A percentile compares a stretch with the other conserved stretches of the same genome.
These are phyloP conservation scores for Aeschynomene evenia DNA, from an alignment of 306 rosid species.

Conservation along the genomic window DNA sequence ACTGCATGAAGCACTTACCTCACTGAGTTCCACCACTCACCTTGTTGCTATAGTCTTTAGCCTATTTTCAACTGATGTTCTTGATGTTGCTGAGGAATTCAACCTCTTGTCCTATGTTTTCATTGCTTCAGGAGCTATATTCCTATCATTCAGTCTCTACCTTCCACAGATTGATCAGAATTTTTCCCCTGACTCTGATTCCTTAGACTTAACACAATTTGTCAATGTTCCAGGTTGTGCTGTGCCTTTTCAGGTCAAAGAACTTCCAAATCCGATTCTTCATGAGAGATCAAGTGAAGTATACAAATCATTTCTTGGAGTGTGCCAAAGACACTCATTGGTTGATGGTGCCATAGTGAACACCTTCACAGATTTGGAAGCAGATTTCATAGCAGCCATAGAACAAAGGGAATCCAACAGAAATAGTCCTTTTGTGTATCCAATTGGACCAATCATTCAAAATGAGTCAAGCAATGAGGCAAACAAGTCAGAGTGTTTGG, in stretches of 20 bases:
- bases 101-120: constrained; percentile 23
- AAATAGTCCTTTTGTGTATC: constrained; percentile 5
- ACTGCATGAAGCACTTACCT: constrained; percentile 1
- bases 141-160: not conserved
- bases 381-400: not conserved
- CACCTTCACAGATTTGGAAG: constrained; percentile 24
- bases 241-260: constrained; percentile 10
- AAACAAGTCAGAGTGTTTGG: not conserved
- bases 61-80: constrained; percentile 3
- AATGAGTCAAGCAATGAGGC: not conserved
- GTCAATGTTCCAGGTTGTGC: constrained; percentile 1
- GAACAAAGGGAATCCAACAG: not conserved
- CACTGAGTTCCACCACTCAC: not conserved
- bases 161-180: constrained; percentile 11
- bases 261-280: constrained; percentile 8
- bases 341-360: constrained; percentile 36
- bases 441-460: constrained; percentile 39
- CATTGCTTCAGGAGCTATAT: not conserved
- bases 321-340: not conserved
- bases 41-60: constrained; percentile 7
- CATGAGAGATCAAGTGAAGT: not conserved
- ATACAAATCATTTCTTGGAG: not conserved
- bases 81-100: constrained; percentile 24
- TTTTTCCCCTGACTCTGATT: not conserved
- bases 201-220: not conserved